Conservation (phyloP, 371 early-diverging fungal genomes). For the Mortierella sp. region DNA sequence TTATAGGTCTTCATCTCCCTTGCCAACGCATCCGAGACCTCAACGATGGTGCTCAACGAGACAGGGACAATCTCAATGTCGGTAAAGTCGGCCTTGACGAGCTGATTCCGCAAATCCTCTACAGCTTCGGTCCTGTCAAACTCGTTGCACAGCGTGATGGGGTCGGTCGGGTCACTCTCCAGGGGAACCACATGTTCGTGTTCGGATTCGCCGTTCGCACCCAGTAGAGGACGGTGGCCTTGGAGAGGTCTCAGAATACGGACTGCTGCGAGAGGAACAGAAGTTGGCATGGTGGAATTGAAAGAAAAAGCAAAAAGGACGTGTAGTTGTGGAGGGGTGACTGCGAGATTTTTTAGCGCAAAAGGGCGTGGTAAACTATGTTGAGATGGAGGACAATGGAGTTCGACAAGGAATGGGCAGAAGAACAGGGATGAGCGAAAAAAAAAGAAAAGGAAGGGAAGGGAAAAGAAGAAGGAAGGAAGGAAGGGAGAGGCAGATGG, state of each 20-base stretch:
- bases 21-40: slow-evolving; percentile 27
- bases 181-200: neutral
- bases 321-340: neutral
- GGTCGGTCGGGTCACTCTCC: slow-evolving; percentile 12
- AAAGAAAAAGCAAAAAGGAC: neutral
- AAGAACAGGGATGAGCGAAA: neutral
- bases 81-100: slow-evolving; percentile 27
- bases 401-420: no score
- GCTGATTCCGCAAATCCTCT: slow-evolving; percentile 20
- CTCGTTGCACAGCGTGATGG: slow-evolving; percentile 39
- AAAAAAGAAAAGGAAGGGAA: neutral
- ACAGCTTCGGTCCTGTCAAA: slow-evolving; percentile 22
- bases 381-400: no score
- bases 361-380: no score
- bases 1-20: slow-evolving; percentile 24
- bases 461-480: neutral
- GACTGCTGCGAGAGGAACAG: slow-evolving; percentile 20
- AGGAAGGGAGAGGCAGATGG: neutral
- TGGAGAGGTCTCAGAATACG: slow-evolving; percentile 37
- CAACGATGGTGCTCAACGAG: slow-evolving; percentile 14
- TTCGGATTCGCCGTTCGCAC: neutral
- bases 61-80: slow-evolving; percentile 31
- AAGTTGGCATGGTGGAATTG: slow-evolving; percentile 7
- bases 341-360: neutral
- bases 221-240: neutral